Conservation (phyloP, 257 asterid genomes). For the Solanum lycopersicoides region DNA sequence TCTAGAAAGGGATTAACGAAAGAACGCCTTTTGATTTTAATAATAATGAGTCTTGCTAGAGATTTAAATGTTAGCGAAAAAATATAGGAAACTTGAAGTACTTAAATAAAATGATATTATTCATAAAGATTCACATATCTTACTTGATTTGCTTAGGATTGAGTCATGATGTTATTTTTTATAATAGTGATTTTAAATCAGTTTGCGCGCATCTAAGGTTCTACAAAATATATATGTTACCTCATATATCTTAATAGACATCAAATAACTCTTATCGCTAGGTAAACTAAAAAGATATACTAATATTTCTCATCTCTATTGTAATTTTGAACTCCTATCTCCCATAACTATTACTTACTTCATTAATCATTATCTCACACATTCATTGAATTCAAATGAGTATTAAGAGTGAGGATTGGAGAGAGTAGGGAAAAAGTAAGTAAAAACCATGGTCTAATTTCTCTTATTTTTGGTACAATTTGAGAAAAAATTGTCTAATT, state of each 20-base stretch:
- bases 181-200: background rate
- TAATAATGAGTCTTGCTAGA: background rate
- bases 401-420: background rate
- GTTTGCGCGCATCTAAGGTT: background rate
- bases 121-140: no score
- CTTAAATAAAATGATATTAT: background rate
- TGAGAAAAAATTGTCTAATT: background rate
- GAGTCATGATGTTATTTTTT: background rate
- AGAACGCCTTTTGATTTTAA: background rate
- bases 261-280: background rate
- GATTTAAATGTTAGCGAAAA: background rate
- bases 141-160: background rate
- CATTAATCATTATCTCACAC: background rate
- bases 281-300: no score
- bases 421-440: conserved; percentile 15
- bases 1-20: background rate
- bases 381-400: background rate
- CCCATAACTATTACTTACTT: background rate
- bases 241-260: no score
- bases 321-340: background rate
- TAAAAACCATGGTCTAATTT: conserved; percentile 1
- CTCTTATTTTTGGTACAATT: conserved; percentile 2
- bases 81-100: background rate
- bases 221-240: background rate
- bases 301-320: background rate